These are phyloP conservation scores for Groenewaldozyma auringiensis DNA, from an alignment of 1,139 yeast genomes.

Conservation along the genomic window DNA sequence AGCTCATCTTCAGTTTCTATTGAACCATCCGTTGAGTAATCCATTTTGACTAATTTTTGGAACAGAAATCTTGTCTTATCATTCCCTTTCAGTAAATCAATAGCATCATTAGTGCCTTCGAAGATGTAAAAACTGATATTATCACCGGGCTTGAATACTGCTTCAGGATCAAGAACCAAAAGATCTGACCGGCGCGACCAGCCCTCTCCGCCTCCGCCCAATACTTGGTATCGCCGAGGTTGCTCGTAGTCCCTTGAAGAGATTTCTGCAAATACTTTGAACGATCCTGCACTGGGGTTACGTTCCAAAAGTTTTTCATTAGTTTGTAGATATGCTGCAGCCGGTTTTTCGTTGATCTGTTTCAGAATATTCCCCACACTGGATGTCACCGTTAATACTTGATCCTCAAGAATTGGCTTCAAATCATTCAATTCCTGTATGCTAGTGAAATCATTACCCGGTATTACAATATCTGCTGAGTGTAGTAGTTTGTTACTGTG, in stretches of 20 bases:
- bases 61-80: background rate
- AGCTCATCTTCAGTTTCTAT: constrained; percentile 8
- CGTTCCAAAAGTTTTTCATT: constrained; percentile 39
- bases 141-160: constrained; percentile 40
- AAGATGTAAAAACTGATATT: constrained; percentile 41
- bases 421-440: constrained; percentile 18
- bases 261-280: constrained; percentile 32
- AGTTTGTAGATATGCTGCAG: constrained; percentile 45
- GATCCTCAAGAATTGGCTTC: constrained; percentile 16
- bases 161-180: constrained; percentile 52
- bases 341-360: constrained; percentile 41
- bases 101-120: constrained; percentile 6
- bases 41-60: background rate
- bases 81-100: background rate
- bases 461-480: constrained; percentile 10
- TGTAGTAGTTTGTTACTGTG: constrained; percentile 14
- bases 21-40: background rate
- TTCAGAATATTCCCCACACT: constrained; percentile 48
- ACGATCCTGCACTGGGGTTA: constrained; percentile 22
- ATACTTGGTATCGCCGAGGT: constrained; percentile 30
- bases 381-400: constrained; percentile 35
- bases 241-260: constrained; percentile 8
- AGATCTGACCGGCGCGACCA: constrained; percentile 60
- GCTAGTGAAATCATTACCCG: constrained; percentile 5
- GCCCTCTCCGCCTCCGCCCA: constrained; percentile 56